A percentile compares a stretch with the other conserved stretches of the same genome.
These are phyloP conservation scores for Viola odorata DNA, from an alignment of 345 rosid genomes.

Conservation along the genomic window DNA sequence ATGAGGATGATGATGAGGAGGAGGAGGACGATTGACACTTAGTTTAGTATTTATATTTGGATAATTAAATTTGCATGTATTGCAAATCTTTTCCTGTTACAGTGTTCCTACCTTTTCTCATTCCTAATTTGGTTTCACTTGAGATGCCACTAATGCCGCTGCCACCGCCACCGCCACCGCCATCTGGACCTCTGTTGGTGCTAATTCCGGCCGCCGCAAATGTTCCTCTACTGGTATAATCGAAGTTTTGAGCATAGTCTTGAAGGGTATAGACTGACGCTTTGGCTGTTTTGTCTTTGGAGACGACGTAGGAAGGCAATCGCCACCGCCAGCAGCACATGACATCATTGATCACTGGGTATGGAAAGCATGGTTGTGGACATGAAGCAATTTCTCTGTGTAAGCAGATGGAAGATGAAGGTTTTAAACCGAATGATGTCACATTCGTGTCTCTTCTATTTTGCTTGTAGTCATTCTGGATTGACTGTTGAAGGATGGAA, in stretches of 20 bases:
- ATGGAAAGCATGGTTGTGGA: constrained; percentile 25
- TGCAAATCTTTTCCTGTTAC: too few relatives aligned
- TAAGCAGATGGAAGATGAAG: constrained; percentile 24
- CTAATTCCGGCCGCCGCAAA: neutral
- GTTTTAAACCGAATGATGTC: constrained; percentile 22
- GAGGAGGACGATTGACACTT: too few relatives aligned
- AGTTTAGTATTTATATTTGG: too few relatives aligned
- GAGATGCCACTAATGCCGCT: neutral
- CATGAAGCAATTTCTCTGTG: constrained; percentile 18
- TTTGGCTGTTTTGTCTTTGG: neutral
- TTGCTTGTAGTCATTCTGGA: constrained; percentile 27
- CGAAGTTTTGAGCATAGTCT: neutral
- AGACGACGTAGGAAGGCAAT: neutral
- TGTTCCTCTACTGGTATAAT: neutral
- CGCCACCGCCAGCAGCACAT: neutral
- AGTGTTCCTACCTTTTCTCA: too few relatives aligned
- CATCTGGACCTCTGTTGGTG: neutral
- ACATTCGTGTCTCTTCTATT: constrained; percentile 27
- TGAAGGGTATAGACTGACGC: neutral
- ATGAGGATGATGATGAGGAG: too few relatives aligned
- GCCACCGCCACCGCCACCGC: too few relatives aligned
- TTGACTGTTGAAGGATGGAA: constrained; percentile 21
- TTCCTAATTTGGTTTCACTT: neutral
- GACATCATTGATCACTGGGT: constrained; percentile 27
- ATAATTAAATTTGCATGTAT: too few relatives aligned